Base-by-base conservation (phyloP, 257 asterid species). In the Fraxinus cuspidata region DNA sequence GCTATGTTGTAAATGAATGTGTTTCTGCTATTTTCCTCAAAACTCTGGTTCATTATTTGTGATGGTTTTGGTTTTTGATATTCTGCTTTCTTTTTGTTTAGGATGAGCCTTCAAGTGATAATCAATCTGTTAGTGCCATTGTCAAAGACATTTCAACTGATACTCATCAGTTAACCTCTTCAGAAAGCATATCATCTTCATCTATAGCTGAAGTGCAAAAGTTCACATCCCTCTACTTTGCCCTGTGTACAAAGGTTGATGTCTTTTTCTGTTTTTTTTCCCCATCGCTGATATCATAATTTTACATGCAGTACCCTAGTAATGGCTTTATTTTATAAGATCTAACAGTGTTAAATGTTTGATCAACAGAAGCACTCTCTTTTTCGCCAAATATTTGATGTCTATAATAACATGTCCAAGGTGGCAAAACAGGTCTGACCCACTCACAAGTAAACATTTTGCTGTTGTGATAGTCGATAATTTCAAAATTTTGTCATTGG, bases 211-310 rank as follows among this genome's bases (percentile, higher is more conserved):
- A 91, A 78, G 97, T 86, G 79, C 98, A 89, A 85, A 92, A 96
- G 56, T 85, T 91, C 90, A 86, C 91, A 94, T 90, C 98, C 25
- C 90, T 96, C 32, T 96, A 92, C 85, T 96, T 96, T 75, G 99
- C 99, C 15, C 86, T 96, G 77, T 96, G 99, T 81, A 96, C 99
- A 75, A 96, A 96, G 99, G 99, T 96, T 27, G 35, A 63, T 63
- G 32, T 10, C 35, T 63, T 63, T 27, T 63, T 25, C n/a, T 27
- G 29, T 21, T 58, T 8, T n/a, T n/a, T 58, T 9, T 21, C 28
- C 10, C 66, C 66, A n/a, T 58, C 4, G 12, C 64, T 47, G 18
- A 31, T 34, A 64, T 74, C 70, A 69, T 75, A 68, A 29, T 75
- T 75, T 21, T 12, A 25, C 71, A 27, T n/a, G 66, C 83, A 23